Conservation (phyloP, 768 basidiomycete species). For the Boletus sensibilis region DNA sequence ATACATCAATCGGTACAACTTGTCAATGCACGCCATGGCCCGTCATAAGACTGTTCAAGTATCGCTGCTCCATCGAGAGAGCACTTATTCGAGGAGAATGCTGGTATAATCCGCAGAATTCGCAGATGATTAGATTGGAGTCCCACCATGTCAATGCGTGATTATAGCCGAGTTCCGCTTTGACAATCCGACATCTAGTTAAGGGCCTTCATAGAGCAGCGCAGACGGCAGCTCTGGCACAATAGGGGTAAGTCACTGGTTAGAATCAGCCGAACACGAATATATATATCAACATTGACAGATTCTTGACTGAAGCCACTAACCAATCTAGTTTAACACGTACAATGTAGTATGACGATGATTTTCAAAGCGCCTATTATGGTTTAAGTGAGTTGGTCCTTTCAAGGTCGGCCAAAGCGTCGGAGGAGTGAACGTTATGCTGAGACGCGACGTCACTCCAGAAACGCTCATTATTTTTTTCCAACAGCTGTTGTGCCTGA, state of each 20-base stretch:
- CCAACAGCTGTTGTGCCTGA: background rate
- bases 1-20: too few species aligned
- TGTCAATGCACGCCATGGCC: too few species aligned
- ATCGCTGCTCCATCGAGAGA: too few species aligned
- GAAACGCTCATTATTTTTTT: background rate
- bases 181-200: too few species aligned
- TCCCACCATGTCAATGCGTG: too few species aligned
- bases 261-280: background rate
- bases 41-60: too few species aligned
- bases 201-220: too few species aligned
- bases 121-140: too few species aligned
- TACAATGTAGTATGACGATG: background rate
- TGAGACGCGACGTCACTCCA: background rate
- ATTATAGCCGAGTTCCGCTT: too few species aligned
- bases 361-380: slow-evolving; percentile 1
- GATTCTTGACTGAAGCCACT: background rate
- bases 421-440: background rate
- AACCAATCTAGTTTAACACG: background rate
- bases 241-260: background rate
- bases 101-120: too few species aligned
- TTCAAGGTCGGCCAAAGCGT: background rate
- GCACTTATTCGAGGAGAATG: too few species aligned
- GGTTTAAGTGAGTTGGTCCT: background rate
- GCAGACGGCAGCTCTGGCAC: too few species aligned
- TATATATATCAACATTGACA: slow-evolving; percentile 1